A percentile compares a stretch with the other conserved stretches of the same genome.
These are phyloP conservation scores for Kodamaea leandrae DNA, from an alignment of 805 yeast species.

Conservation along the genomic window DNA sequence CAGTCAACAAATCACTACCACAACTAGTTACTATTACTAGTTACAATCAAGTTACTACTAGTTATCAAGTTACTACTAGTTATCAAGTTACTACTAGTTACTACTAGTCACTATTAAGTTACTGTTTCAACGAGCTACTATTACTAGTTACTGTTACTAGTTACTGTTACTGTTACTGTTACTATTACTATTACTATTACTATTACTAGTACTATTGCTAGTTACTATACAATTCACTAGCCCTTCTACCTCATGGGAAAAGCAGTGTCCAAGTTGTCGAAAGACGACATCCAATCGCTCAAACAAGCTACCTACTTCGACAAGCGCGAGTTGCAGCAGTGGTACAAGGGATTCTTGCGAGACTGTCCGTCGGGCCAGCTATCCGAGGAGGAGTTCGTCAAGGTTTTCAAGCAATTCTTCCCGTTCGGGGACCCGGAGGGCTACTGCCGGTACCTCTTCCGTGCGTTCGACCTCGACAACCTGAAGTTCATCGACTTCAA, in stretches of 20 bases:
- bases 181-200: too few species aligned
- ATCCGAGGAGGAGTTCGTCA: conserved; percentile 81
- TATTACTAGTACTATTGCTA: too few species aligned
- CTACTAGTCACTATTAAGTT: too few species aligned
- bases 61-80: too few species aligned
- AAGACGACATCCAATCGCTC: conserved; percentile 81
- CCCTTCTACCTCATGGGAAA: conserved; percentile 85
- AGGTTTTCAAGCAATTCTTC: conserved; percentile 92
- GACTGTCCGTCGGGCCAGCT: conserved; percentile 93
- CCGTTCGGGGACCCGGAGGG: conserved; percentile 97
- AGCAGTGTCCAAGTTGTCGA: conserved; percentile 86
- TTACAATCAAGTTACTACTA: too few species aligned
- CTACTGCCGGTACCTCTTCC: conserved; percentile 83
- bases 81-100: too few species aligned
- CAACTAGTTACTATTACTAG: too few species aligned
- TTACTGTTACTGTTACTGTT: too few species aligned
- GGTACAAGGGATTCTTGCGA: conserved; percentile 95
- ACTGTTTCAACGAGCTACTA: too few species aligned
- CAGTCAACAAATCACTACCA: too few species aligned
- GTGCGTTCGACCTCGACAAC: conserved; percentile 81
- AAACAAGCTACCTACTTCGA: conserved; percentile 88
- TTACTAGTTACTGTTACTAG: too few species aligned
- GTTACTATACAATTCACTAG: too few species aligned
- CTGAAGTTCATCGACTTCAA: conserved; percentile 84
- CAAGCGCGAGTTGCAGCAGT: conserved; percentile 90